phyloP scores from a whole-genome alignment of 2,329 filamentous ascomycete species.

The Diaporthe sp. region DNA sequence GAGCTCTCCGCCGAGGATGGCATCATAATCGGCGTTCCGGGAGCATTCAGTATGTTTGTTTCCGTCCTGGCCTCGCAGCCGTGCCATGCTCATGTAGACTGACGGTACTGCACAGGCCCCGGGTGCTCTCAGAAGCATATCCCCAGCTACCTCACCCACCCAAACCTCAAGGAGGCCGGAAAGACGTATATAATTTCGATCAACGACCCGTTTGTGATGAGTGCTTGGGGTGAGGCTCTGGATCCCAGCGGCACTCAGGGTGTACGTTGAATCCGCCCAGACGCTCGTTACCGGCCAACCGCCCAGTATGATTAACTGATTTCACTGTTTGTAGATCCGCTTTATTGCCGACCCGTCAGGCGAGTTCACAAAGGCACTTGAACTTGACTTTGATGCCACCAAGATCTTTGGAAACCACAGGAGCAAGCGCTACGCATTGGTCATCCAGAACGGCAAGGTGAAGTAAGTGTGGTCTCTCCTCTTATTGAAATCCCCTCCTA shows the following conservation, averaged over 20 bases:
- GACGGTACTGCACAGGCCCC: conserved; percentile 44
- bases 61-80: background rate
- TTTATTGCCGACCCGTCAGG: conserved; percentile 88
- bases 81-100: background rate
- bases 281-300: background rate
- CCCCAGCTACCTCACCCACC: conserved; percentile 87
- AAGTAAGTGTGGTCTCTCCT: conserved; percentile 55
- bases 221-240: conserved; percentile 85
- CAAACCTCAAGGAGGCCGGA: conserved; percentile 82
- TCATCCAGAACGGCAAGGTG: conserved; percentile 88
- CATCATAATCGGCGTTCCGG: conserved; percentile 87
- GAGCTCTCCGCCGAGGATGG: conserved; percentile 81
- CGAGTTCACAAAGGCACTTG: conserved; percentile 85
- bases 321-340: conserved; percentile 73
- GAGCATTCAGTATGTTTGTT: conserved; percentile 71
- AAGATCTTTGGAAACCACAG: conserved; percentile 86
- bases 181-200: conserved; percentile 91
- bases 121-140: conserved; percentile 77
- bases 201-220: conserved; percentile 94
- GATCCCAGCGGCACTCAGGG: conserved; percentile 82
- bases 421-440: conserved; percentile 89
- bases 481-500: background rate
- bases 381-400: conserved; percentile 84
- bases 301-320: background rate
- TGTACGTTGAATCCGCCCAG: conserved; percentile 66